phyloP scores from a whole-genome alignment of 2,329 filamentous ascomycete species.

The Verticillium nubilum region DNA sequence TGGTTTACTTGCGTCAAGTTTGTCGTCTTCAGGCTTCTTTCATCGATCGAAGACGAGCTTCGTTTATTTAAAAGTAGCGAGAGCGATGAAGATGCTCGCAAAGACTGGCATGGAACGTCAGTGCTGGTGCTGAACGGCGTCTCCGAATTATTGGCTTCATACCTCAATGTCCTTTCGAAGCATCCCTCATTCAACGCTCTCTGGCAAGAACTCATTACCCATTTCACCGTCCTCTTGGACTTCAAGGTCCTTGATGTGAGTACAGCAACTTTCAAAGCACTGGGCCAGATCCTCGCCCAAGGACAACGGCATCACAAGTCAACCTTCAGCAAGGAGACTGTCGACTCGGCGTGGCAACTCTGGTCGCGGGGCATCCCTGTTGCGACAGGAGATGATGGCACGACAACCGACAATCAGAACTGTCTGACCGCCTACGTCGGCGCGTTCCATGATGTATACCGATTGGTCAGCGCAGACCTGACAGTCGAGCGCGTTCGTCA shows the following conservation, averaged over 20 bases:
- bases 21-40: conserved; percentile 73
- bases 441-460: conserved; percentile 71
- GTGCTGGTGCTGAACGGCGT: conserved; percentile 70
- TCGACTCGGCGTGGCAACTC: conserved; percentile 61
- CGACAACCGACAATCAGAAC: conserved; percentile 63
- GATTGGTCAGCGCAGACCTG: conserved; percentile 62
- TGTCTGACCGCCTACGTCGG: conserved; percentile 82
- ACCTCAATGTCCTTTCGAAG: conserved; percentile 65
- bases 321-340: conserved; percentile 46
- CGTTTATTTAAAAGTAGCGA: conserved; percentile 25
- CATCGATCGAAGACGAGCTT: conserved; percentile 59
- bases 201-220: conserved; percentile 69
- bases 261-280: conserved; percentile 63
- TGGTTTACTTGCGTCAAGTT: conserved; percentile 81
- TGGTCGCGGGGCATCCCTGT: conserved; percentile 63
- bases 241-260: conserved; percentile 64
- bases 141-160: conserved; percentile 67
- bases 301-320: conserved; percentile 38
- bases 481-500: conserved; percentile 55
- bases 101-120: conserved; percentile 69
- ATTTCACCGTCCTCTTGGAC: conserved; percentile 60
- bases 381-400: conserved; percentile 25
- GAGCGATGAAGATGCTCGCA: conserved; percentile 32
- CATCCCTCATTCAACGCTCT: conserved; percentile 63
- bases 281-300: conserved; percentile 54